Evolutionary conservation across 1,284 basidiomycete species (phyloP).

Genomic region (Leccinum subrobustum): DNA sequence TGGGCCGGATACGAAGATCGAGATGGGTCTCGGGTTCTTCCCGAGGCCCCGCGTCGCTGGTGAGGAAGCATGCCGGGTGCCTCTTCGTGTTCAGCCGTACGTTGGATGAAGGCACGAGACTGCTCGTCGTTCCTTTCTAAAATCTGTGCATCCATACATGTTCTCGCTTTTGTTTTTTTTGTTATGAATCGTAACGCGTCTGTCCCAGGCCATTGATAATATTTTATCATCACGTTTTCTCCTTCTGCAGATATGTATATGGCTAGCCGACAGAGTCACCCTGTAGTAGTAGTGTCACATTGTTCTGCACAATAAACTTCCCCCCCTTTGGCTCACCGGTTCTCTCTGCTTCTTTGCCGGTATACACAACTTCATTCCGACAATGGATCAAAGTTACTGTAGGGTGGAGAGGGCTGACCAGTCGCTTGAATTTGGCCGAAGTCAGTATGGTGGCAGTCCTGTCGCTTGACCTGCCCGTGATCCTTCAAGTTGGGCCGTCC

Average conservation of each 20-base stretch:
- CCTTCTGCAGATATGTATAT: background rate
- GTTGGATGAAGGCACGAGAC: background rate
- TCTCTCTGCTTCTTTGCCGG: no score
- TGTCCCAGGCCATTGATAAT: background rate
- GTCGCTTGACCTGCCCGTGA: no score
- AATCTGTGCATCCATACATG: background rate
- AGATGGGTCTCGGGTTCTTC: background rate
- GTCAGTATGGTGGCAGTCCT: no score
- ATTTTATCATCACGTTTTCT: background rate
- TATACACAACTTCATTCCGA: no score
- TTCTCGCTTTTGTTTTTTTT: background rate
- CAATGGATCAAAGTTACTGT: no score
- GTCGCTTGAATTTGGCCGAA: no score
- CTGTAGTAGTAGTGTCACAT: no score
- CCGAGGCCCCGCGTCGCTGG: background rate
- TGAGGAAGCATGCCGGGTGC: background rate
- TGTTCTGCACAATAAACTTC: no score
- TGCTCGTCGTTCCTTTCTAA: background rate
- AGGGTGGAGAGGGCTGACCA: no score
- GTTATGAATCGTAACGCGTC: background rate
- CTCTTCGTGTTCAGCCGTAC: background rate
- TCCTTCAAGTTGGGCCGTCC: no score
- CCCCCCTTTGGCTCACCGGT: no score
- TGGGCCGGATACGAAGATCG: background rate
- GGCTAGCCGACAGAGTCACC: no score